Percentiles rank a stretch among this genome's conserved stretches.
Conservation (phyloP, 257 asterid species). For the Rhazya stricta region DNA sequence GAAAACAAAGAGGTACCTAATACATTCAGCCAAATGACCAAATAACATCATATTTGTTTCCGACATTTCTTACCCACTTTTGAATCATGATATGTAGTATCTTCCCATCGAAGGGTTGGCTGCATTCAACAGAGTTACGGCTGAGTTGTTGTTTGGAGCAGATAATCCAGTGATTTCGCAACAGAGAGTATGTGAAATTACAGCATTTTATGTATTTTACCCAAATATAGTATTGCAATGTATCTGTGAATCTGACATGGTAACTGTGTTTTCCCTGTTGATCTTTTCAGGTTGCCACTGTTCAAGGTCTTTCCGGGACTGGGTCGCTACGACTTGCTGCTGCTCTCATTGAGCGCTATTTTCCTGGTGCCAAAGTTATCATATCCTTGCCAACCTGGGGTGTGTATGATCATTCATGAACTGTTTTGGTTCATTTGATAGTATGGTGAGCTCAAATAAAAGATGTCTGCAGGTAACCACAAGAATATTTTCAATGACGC, state of each 20-base stretch:
- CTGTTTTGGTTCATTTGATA: conserved; percentile 8
- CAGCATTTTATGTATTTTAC: conserved; percentile 16
- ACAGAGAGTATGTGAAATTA: conserved; percentile 55
- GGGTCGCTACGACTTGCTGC: conserved; percentile 97
- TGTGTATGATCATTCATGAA: conserved; percentile 22
- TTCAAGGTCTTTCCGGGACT: conserved; percentile 99
- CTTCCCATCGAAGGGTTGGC: conserved; percentile 98
- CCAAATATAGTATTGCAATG: not conserved
- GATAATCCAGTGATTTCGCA: conserved; percentile 66
- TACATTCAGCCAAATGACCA: conserved; percentile 8
- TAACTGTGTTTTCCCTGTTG: conserved; percentile 8
- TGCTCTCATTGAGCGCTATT: conserved; percentile 78
- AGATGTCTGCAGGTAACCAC: conserved; percentile 72
- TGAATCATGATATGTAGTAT: conserved; percentile 47
- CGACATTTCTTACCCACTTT: conserved; percentile 26
- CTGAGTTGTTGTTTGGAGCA: conserved; percentile 82
- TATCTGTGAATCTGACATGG: conserved; percentile 11
- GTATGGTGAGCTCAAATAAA: conserved; percentile 7
- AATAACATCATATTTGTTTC: conserved; percentile 14
- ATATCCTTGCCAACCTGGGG: conserved; percentile 99
- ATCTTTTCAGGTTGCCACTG: conserved; percentile 71
- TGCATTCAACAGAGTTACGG: conserved; percentile 90
- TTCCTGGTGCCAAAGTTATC: conserved; percentile 78
- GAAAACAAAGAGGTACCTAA: conserved; percentile 89
- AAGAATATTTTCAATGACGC: conserved; percentile 93